phyloP scores from a whole-genome alignment of 73 alveolate species.

The Paramecium primaurelia region DNA sequence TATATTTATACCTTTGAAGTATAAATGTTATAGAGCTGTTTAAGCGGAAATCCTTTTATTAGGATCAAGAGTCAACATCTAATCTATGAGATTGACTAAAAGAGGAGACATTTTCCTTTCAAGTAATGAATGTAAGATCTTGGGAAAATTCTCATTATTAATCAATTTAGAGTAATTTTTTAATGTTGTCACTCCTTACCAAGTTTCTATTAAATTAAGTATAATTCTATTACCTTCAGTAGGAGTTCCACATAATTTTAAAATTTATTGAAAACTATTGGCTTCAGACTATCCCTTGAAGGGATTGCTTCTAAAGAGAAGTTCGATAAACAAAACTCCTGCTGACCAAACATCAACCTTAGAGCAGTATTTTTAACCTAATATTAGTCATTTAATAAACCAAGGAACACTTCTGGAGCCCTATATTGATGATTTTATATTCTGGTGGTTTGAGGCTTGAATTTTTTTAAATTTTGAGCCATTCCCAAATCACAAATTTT shows the following conservation, averaged over 20 bases:
- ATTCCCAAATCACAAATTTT: constrained; percentile 16
- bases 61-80: constrained; percentile 11
- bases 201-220: not conserved
- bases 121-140: not conserved
- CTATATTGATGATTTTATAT: not conserved
- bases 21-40: not conserved
- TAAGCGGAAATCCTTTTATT: not conserved
- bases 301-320: not conserved
- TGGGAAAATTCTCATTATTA: not conserved
- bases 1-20: not conserved
- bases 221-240: not conserved
- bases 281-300: not conserved
- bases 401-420: constrained; percentile 33
- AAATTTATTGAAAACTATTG: not conserved
- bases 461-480: not conserved
- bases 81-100: not conserved
- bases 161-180: not conserved
- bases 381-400: not conserved
- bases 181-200: not conserved
- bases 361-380: not conserved
- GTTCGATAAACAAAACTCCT: not conserved
- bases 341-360: constrained; percentile 13
- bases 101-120: constrained; percentile 10
- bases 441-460: not conserved
- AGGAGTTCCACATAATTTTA: not conserved